phyloP scores from a whole-genome alignment of 176 grass and related monocot species.

The Microstegium vimineum region DNA sequence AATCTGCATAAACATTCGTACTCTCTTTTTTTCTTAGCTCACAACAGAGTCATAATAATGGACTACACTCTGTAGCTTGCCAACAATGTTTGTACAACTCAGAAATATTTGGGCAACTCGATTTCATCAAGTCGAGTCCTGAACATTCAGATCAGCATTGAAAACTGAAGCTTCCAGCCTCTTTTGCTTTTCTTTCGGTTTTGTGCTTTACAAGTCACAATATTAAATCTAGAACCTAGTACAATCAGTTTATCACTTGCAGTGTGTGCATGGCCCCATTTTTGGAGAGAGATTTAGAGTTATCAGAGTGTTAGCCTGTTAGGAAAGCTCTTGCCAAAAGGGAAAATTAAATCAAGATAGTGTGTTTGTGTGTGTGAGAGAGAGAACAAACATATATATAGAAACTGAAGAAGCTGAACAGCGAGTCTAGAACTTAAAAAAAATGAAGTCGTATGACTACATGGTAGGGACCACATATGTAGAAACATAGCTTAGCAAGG shows the following conservation, averaged over 20 bases:
- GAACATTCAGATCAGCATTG: constrained; percentile 18
- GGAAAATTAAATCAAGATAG: not conserved
- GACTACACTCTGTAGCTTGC: not conserved
- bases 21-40: not conserved
- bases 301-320: not conserved
- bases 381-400: too few species aligned
- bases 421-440: not conserved
- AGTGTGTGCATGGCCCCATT: not conserved
- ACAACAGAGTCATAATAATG: not conserved
- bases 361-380: too few species aligned
- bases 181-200: constrained; percentile 16
- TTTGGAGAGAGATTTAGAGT: not conserved
- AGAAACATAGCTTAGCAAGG: not conserved
- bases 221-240: constrained; percentile 14
- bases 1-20: not conserved
- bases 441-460: not conserved
- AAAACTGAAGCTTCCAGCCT: not conserved
- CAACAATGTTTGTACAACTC: not conserved
- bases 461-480: not conserved
- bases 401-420: too few species aligned
- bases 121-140: not conserved
- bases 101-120: not conserved
- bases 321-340: not conserved
- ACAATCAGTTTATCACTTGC: constrained; percentile 5
- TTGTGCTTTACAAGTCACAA: constrained; percentile 12